Evolutionary conservation across 352 stramenopile genomes (phyloP).

Genomic region (Globisporangium paddicum): DNA sequence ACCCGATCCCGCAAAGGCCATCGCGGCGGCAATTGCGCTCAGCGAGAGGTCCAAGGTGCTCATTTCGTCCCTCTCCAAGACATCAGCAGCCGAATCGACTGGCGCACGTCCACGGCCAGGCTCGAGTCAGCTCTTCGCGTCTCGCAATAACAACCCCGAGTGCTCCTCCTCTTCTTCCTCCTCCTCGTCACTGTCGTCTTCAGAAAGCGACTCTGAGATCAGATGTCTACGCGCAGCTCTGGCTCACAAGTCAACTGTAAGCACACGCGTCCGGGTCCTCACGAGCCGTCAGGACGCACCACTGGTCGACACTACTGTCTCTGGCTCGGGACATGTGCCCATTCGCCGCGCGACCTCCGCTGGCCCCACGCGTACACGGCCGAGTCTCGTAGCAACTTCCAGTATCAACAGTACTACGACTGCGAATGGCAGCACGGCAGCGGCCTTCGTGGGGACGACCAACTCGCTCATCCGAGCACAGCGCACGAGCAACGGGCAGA

Average conservation of each 20-base stretch:
- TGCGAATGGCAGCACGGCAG: conserved; percentile 5
- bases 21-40: conserved; percentile 29
- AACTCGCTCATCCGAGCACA: conserved; percentile 67
- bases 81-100: background rate
- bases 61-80: conserved; percentile 26
- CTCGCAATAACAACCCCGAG: conserved; percentile 9
- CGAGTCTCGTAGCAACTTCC: conserved; percentile 3
- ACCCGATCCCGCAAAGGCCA: conserved; percentile 13
- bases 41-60: conserved; percentile 34
- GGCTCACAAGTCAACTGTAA: background rate
- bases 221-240: conserved; percentile 3
- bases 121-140: background rate
- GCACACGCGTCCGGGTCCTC: background rate
- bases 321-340: background rate
- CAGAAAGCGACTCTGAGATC: conserved; percentile 5
- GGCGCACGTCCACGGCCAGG: background rate
- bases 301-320: background rate
- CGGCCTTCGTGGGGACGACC: conserved; percentile 52
- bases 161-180: conserved; percentile 18
- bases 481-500: conserved; percentile 34
- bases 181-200: conserved; percentile 16
- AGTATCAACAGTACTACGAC: conserved; percentile 1
- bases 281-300: background rate
- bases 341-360: conserved; percentile 16
- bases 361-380: conserved; percentile 12